phyloP scores from a whole-genome alignment of 805 yeast species.

The Millerago galiae region DNA sequence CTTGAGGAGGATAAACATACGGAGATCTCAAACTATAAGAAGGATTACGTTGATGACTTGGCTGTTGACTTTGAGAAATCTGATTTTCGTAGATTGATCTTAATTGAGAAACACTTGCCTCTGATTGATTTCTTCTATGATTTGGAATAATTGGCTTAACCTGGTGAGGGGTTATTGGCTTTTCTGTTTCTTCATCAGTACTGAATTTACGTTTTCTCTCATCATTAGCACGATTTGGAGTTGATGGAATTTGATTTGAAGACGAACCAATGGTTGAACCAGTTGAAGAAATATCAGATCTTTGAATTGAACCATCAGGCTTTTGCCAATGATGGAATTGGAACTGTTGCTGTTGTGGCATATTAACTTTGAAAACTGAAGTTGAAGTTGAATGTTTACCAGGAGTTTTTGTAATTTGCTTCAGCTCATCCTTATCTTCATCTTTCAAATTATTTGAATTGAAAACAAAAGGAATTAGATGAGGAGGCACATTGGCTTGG shows the following conservation, averaged over 20 bases:
- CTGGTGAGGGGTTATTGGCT: not conserved
- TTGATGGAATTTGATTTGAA: not conserved
- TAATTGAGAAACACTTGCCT: constrained; percentile 22
- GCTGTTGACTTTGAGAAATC: constrained; percentile 1
- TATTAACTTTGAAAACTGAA: constrained; percentile 23
- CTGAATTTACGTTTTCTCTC: constrained; percentile 6
- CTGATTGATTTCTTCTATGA: constrained; percentile 25
- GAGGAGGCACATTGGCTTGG: constrained; percentile 29
- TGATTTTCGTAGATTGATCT: constrained; percentile 19
- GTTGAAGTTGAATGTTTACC: constrained; percentile 10
- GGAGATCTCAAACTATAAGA: constrained; percentile 10
- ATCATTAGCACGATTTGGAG: constrained; percentile 2
- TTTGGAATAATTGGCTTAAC: not conserved
- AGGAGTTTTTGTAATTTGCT: not conserved
- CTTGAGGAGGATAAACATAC: constrained; percentile 10
- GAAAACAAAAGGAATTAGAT: constrained; percentile 33
- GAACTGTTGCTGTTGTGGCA: constrained; percentile 23
- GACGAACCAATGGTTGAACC: constrained; percentile 6
- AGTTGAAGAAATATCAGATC: constrained; percentile 3
- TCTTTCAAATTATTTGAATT: constrained; percentile 6
- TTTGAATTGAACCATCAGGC: constrained; percentile 13
- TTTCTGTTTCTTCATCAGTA: constrained; percentile 1
- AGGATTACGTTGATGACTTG: constrained; percentile 1
- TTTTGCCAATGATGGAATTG: constrained; percentile 27
- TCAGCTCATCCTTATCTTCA: not conserved